Evolutionary conservation across 2,329 filamentous ascomycete genomes (phyloP).

Genomic region (Epichloe brachyelytri): DNA sequence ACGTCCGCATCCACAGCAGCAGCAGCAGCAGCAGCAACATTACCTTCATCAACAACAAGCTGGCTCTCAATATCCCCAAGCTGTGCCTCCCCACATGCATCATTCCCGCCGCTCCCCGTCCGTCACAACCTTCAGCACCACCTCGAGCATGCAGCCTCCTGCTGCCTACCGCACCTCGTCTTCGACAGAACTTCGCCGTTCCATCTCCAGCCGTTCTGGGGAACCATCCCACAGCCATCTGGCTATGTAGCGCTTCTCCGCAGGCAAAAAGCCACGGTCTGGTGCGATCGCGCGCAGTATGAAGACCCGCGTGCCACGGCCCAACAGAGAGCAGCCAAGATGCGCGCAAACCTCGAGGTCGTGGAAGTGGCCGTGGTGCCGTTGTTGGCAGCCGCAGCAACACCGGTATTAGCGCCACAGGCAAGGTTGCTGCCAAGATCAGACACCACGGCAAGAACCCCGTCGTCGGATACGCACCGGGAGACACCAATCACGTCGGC

Average conservation of each 20-base stretch:
- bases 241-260: slow-evolving; percentile 93
- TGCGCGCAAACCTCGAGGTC: slow-evolving; percentile 74
- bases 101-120: slow-evolving; percentile 45
- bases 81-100: slow-evolving; percentile 3
- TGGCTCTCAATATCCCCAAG: slow-evolving; percentile 5
- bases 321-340: slow-evolving; percentile 76
- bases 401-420: slow-evolving; percentile 47
- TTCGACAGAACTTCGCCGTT: slow-evolving; percentile 53
- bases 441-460: slow-evolving; percentile 73
- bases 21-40: slow-evolving; percentile 12
- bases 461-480: slow-evolving; percentile 65
- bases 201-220: slow-evolving; percentile 68
- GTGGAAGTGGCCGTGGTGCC: slow-evolving; percentile 40
- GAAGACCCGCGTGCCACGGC: slow-evolving; percentile 78
- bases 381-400: slow-evolving; percentile 36
- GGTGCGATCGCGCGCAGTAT: slow-evolving; percentile 88
- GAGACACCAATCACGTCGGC: slow-evolving; percentile 54
- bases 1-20: slow-evolving; percentile 19
- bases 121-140: slow-evolving; percentile 56
- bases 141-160: slow-evolving; percentile 52
- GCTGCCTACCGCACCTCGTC: slow-evolving; percentile 44
- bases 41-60: slow-evolving; percentile 18
- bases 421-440: slow-evolving; percentile 72
- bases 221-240: slow-evolving; percentile 39
- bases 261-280: slow-evolving; percentile 95